phyloP scores from a whole-genome alignment of 2,329 filamentous ascomycete species.

The Colletotrichum spaethianum region DNA sequence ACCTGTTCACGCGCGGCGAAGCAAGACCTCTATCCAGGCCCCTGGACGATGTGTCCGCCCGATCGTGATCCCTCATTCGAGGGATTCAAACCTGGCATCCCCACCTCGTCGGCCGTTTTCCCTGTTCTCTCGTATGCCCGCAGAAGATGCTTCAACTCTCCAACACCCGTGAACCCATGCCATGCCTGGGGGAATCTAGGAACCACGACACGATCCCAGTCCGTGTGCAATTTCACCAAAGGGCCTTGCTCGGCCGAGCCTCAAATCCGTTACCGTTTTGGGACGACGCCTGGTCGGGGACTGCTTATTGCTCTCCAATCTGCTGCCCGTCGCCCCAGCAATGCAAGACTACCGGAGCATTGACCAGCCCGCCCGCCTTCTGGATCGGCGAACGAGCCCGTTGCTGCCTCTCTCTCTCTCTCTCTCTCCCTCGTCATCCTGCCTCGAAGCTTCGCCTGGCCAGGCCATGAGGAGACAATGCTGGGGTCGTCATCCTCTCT shows the following conservation, averaged over 20 bases:
- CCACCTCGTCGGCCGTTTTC: conserved; percentile 8
- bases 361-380: conserved; percentile 12
- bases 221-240: conserved; percentile 33
- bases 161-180: conserved; percentile 14
- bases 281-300: conserved; percentile 24
- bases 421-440: not conserved
- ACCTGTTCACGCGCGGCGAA: conserved; percentile 19
- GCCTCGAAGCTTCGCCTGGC: conserved; percentile 2
- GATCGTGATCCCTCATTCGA: conserved; percentile 32
- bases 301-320: conserved; percentile 17
- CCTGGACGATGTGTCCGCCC: conserved; percentile 26
- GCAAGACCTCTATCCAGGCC: conserved; percentile 18
- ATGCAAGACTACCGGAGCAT: conserved; percentile 15
- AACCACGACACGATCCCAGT: conserved; percentile 19
- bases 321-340: conserved; percentile 34
- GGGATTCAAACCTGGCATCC: not conserved
- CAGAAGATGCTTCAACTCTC: conserved; percentile 3
- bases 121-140: conserved; percentile 10
- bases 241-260: conserved; percentile 36
- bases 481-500: conserved; percentile 1
- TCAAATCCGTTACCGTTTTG: conserved; percentile 34
- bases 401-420: not conserved
- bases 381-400: conserved; percentile 6
- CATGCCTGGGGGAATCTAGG: conserved; percentile 2
- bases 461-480: not conserved